phyloP scores from a whole-genome alignment of 2,329 filamentous ascomycete species.

The Diaporthe vexans region DNA sequence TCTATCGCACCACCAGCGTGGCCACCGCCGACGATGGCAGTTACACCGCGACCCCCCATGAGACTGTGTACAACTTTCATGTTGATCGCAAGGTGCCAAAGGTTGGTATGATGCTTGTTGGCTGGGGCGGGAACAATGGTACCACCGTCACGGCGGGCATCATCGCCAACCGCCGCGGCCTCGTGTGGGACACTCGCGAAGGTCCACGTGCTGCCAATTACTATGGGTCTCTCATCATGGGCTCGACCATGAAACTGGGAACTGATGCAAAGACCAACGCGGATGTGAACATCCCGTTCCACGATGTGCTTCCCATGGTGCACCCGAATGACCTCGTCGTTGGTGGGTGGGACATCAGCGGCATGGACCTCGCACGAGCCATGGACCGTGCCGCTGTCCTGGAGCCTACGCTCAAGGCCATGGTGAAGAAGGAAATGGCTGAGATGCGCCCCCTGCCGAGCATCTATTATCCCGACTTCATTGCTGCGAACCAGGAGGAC shows the following conservation, averaged over 20 bases:
- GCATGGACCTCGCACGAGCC: slow-evolving; percentile 87
- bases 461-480: slow-evolving; percentile 99
- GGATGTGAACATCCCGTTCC: slow-evolving; percentile 97
- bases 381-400: slow-evolving; percentile 98
- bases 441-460: slow-evolving; percentile 90
- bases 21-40: slow-evolving; percentile 78
- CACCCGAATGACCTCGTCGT: slow-evolving; percentile 96
- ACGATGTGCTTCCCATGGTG: slow-evolving; percentile 93
- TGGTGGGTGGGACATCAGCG: slow-evolving; percentile 98
- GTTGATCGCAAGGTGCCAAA: slow-evolving; percentile 94
- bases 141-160: slow-evolving; percentile 97
- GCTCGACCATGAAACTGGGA: slow-evolving; percentile 96
- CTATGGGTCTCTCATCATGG: slow-evolving; percentile 98
- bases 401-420: slow-evolving; percentile 91
- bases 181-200: slow-evolving; percentile 95
- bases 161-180: slow-evolving; percentile 89
- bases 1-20: slow-evolving; percentile 93
- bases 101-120: slow-evolving; percentile 96
- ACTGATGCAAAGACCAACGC: slow-evolving; percentile 85
- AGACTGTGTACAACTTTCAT: slow-evolving; percentile 97
- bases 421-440: slow-evolving; percentile 94
- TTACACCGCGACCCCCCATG: slow-evolving; percentile 86
- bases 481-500: slow-evolving; percentile 97
- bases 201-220: slow-evolving; percentile 90
- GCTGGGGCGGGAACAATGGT: slow-evolving; percentile 98